Base-by-base conservation (phyloP, 495 filamentous ascomycete genomes). In the Penicillium arizonense region DNA sequence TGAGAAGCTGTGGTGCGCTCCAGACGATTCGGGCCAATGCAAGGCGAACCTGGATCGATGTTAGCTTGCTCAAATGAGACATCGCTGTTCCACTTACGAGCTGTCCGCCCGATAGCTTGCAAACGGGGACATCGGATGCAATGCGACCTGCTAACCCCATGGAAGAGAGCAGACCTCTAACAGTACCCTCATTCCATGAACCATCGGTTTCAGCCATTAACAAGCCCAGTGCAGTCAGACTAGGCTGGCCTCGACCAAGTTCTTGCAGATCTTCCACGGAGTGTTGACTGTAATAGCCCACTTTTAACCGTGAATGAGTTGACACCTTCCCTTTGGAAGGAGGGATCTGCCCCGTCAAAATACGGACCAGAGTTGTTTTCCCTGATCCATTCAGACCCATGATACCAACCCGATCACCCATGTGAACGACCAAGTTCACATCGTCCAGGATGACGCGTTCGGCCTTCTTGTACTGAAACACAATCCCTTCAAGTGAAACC, bases 221-320 rank as follows among this genome's bases (percentile, higher is more conserved):
- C 7, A 88, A 68, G 0, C 75, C 61, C 3, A 94, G 72, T 0
- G 88, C 86, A 0, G 88, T 89, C 3, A 87, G 61, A 1, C 65
- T 59, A 5, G 77, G 74, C 3, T 81, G 70, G 0, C 57, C 47
- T 9, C 70, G 68, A 2, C 77, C 75, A 14, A 67, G 59, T 1
- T 67, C 57, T 52, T 86, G 83, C 0, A 94, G 76, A 11, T 77
- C 70, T 53, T 89, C 86, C 2, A 91, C 87, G 0, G 85, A 82
- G 47, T 88, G 84, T 62, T 92, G 89, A n/a, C 84, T 82, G 68
- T 89, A 91, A 60, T 88, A 88, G 5, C 85, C 87, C 45, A 89
- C 63, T 42, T 79, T 81, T 20, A 89, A 63, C 14, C 86, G 74
- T 3, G 89, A 75, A 62, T 94, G 88, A 1, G 71, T 75, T 2